These are phyloP conservation scores for Tylopilus subfusipes DNA, from an alignment of 768 basidiomycete species.

Conservation along the genomic window DNA sequence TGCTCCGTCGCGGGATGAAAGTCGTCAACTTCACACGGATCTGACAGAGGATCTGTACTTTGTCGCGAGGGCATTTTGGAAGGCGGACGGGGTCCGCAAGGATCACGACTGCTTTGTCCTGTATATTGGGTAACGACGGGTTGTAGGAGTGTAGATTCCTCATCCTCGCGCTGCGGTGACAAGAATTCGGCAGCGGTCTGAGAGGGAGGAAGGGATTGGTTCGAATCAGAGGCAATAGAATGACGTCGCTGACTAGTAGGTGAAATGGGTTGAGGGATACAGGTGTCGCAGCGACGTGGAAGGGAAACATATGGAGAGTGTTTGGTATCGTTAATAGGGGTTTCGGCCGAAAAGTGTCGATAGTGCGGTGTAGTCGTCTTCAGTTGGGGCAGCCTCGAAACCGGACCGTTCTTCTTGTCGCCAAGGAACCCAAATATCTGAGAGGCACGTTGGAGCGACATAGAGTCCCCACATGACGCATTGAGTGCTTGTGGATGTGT, in stretches of 20 bases:
- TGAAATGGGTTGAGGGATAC: constrained; percentile 13
- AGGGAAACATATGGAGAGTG: constrained; percentile 15
- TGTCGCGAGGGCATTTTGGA: constrained; percentile 33
- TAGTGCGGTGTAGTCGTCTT: constrained; percentile 20
- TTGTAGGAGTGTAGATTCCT: neutral
- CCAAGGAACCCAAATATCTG: constrained; percentile 74
- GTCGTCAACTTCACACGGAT: constrained; percentile 2
- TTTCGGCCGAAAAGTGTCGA: constrained; percentile 26
- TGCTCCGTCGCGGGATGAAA: neutral
- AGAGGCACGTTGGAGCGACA: constrained; percentile 65
- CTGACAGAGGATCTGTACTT: constrained; percentile 21
- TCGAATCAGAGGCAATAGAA: constrained; percentile 14
- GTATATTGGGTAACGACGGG: constrained; percentile 7
- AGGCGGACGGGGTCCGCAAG: constrained; percentile 42
- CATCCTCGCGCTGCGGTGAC: constrained; percentile 1
- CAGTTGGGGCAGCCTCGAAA: constrained; percentile 31
- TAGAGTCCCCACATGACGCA: constrained; percentile 39
- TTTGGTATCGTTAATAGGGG: constrained; percentile 24
- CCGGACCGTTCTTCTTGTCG: constrained; percentile 40
- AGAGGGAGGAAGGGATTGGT: constrained; percentile 6
- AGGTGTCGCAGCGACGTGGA: constrained; percentile 10
- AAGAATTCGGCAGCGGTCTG: neutral
- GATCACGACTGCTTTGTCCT: constrained; percentile 34
- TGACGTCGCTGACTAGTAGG: constrained; percentile 7
- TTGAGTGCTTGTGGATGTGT: constrained; percentile 17